Evolutionary conservation across 2,329 filamentous ascomycete genomes (phyloP), one percentile per base, ranked within the genome.

Genomic region (Cylindrodendrum hubeiense): DNA sequence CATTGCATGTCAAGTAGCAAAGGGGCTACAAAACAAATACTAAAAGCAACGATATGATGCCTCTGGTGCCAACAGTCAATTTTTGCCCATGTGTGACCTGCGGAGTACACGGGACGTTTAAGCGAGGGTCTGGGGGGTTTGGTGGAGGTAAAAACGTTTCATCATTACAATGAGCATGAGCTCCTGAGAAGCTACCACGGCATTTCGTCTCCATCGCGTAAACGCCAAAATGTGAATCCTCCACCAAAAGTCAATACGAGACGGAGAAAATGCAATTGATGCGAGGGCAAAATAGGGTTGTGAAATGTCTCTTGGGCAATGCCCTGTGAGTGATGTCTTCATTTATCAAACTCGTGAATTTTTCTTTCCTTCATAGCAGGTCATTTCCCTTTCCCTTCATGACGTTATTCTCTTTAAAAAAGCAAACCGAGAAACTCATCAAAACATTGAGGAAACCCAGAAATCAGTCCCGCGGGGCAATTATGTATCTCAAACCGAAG

Each of bases 1-100:
- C 79, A 81, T 84, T 87, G 86, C 86, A 88, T 88, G 83, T 86
- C 82, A 85, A 76, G 86, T 88, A 87, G 86, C 85, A 79, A 76
- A 76, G 76, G 79, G 77, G 81, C 80, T 83, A 82, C 80, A 75
- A 79, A 79, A 75, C 75, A 77, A 75, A 75, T 74, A 73, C 73
- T 74, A 80, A 78, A 80, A 80, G 77, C 75, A 78, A 80, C 77
- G 74, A 77, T 70, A 79, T 72, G 75, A 74, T 74, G 69, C 69
- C 70, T 72, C 70, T 74, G 67, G 72, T 75, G 68, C 71, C 69
- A 63, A 65, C 66, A 66, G 63, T 68, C 53, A 60, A 53, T 60
- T 59, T 59, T 64, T 15, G 50, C 51, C 49, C 64, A 56, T 57
- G 60, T 60, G 60, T 61, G 59, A 60, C 55, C 44, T 59, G 53